Percentiles rank a stretch among this genome's conserved stretches.
These are phyloP conservation scores for Ogataea methanolica DNA, from an alignment of 805 yeast species.

Conservation along the genomic window DNA sequence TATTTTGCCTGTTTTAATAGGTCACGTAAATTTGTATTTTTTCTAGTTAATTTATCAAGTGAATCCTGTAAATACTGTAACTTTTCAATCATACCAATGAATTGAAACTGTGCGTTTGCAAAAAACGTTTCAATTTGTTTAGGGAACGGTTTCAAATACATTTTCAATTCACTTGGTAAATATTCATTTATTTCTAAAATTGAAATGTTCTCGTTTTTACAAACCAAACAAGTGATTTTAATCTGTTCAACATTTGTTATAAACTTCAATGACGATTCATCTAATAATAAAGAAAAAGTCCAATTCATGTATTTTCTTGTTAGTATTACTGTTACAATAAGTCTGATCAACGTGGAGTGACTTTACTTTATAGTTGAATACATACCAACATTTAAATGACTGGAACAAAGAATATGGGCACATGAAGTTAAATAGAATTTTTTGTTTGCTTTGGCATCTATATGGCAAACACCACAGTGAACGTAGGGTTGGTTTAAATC, in stretches of 20 bases:
- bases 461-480: slow-evolving; percentile 11
- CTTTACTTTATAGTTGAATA: too few relatives aligned
- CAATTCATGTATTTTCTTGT: too few relatives aligned
- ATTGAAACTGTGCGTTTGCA: slow-evolving; percentile 15
- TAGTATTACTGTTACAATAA: too few relatives aligned
- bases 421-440: slow-evolving; percentile 11
- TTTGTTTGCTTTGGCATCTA: background rate
- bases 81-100: slow-evolving; percentile 7
- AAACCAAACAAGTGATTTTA: slow-evolving; percentile 8
- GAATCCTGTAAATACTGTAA: slow-evolving; percentile 2
- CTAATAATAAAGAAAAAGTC: background rate
- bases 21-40: slow-evolving; percentile 5
- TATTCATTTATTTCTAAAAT: slow-evolving; percentile 8
- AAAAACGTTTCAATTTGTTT: slow-evolving; percentile 12
- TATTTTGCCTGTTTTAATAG: slow-evolving; percentile 11
- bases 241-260: slow-evolving; percentile 1
- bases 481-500: slow-evolving; percentile 11
- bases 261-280: background rate
- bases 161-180: slow-evolving; percentile 12
- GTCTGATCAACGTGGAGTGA: too few relatives aligned
- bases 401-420: slow-evolving; percentile 13
- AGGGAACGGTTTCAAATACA: slow-evolving; percentile 13
- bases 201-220: slow-evolving; percentile 6
- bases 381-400: slow-evolving; percentile 10
- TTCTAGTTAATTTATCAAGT: slow-evolving; percentile 3